Conservation (phyloP, 176 grass and related monocot genomes). For the Rhynchospora pubera region DNA sequence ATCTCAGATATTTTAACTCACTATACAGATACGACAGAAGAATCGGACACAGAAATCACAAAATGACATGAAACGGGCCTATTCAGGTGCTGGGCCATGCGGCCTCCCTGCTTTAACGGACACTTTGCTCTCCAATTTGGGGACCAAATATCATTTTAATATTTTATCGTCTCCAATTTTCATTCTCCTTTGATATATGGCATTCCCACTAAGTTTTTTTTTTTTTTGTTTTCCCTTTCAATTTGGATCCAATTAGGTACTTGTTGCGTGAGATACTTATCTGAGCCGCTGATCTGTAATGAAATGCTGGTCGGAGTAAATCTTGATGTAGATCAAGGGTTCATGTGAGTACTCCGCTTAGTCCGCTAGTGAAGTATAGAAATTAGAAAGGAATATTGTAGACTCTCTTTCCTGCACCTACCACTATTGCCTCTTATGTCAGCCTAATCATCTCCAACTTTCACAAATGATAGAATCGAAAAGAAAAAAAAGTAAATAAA, state of each 20-base stretch:
- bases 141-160: conserved; percentile 6
- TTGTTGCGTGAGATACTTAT: background rate
- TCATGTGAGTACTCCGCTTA: background rate
- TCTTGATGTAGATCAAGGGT: background rate
- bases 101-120: background rate
- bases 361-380: no score
- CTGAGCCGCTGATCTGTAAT: background rate
- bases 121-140: conserved; percentile 4
- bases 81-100: background rate
- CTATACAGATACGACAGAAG: background rate
- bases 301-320: background rate
- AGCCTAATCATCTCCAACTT: background rate
- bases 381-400: background rate
- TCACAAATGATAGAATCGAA: background rate
- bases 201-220: background rate
- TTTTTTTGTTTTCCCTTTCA: background rate
- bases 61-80: background rate
- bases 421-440: background rate
- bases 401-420: background rate
- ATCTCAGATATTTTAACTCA: background rate
- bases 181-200: background rate
- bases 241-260: background rate
- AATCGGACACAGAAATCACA: background rate
- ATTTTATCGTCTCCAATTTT: conserved; percentile 2
- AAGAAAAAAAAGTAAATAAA: background rate